Percentiles rank a stretch among this genome's conserved stretches.
phyloP scores from a whole-genome alignment of 2,329 filamentous ascomycete genomes.

The Alternaria triticina region DNA sequence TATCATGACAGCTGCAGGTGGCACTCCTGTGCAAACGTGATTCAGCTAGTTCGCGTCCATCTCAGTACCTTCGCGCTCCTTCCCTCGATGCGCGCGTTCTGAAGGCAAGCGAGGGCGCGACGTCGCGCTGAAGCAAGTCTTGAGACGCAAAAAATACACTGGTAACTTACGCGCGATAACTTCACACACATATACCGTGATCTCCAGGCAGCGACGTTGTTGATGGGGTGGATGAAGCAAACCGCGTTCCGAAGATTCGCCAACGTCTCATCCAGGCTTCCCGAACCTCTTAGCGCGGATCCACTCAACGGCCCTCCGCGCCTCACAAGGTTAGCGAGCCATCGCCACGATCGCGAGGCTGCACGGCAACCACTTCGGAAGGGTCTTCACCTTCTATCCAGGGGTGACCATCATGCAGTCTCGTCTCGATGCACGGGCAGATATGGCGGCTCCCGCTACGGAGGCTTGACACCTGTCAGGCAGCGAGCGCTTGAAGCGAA shows the following conservation, averaged over 20 bases:
- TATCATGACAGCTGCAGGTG: not conserved
- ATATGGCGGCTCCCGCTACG: conserved; percentile 14
- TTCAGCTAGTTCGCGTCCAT: not conserved
- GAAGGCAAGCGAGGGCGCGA: not conserved
- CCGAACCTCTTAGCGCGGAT: conserved; percentile 17
- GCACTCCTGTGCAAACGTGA: not conserved
- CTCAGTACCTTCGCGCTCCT: not conserved
- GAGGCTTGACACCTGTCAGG: conserved; percentile 22
- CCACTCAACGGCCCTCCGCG: not conserved
- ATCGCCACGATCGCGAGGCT: conserved; percentile 15
- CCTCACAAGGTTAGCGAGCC: conserved; percentile 9
- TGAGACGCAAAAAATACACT: not conserved
- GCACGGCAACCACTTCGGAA: conserved; percentile 13
- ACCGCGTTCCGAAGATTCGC: conserved; percentile 38
- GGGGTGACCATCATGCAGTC: conserved; percentile 36
- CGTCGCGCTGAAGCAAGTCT: conserved; percentile 8
- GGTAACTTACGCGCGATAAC: not conserved
- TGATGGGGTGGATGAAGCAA: conserved; percentile 31
- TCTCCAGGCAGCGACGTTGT: conserved; percentile 13
- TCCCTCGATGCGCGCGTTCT: not conserved
- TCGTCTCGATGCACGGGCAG: conserved; percentile 11
- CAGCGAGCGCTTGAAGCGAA: conserved; percentile 13
- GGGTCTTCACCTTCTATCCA: conserved; percentile 17
- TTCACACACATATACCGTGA: conserved; percentile 9
- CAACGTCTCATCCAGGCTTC: conserved; percentile 24